Conservation (phyloP, 2,329 filamentous ascomycete species). For the Lizonia empirigonia region DNA sequence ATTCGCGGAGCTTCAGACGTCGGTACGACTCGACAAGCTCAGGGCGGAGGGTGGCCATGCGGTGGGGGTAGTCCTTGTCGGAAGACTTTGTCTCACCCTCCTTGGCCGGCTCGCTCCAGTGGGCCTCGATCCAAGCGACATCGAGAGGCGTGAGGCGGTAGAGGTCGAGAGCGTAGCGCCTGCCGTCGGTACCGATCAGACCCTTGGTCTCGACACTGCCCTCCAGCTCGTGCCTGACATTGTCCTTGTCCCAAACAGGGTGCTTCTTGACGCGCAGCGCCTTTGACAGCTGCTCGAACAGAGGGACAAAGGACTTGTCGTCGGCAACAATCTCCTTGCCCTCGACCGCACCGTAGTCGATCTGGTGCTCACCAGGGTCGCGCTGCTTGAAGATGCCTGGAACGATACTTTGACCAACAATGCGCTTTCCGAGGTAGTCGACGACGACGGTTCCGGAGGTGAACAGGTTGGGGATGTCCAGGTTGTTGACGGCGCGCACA, state of each 20-base stretch:
- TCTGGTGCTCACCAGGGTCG: slow-evolving; percentile 96
- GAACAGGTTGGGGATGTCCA: slow-evolving; percentile 93
- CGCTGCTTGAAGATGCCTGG: slow-evolving; percentile 99
- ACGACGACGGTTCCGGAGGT: slow-evolving; percentile 96
- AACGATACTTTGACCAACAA: slow-evolving; percentile 97
- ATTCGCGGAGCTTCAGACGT: slow-evolving; percentile 85
- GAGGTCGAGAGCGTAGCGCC: slow-evolving; percentile 96
- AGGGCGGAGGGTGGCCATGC: slow-evolving; percentile 90
- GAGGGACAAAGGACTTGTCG: slow-evolving; percentile 80
- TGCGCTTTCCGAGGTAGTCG: slow-evolving; percentile 94
- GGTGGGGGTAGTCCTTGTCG: slow-evolving; percentile 77
- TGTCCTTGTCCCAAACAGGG: slow-evolving; percentile 96
- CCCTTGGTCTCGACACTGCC: slow-evolving; percentile 98
- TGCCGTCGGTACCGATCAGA: slow-evolving; percentile 91
- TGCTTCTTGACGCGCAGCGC: slow-evolving; percentile 92
- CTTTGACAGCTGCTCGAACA: slow-evolving; percentile 91
- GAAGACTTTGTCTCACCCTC: slow-evolving; percentile 57
- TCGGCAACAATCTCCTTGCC: slow-evolving; percentile 94
- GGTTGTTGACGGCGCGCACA: slow-evolving; percentile 93
- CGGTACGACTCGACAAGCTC: slow-evolving; percentile 89
- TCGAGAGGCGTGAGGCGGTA: slow-evolving; percentile 95
- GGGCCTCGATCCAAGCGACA: slow-evolving; percentile 85
- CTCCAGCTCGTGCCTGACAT: slow-evolving; percentile 86
- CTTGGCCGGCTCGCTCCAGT: slow-evolving; percentile 54
- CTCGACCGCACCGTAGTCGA: slow-evolving; percentile 97